Base-by-base conservation (phyloP, 176 grass and related monocot species). In the Poa pratensis region DNA sequence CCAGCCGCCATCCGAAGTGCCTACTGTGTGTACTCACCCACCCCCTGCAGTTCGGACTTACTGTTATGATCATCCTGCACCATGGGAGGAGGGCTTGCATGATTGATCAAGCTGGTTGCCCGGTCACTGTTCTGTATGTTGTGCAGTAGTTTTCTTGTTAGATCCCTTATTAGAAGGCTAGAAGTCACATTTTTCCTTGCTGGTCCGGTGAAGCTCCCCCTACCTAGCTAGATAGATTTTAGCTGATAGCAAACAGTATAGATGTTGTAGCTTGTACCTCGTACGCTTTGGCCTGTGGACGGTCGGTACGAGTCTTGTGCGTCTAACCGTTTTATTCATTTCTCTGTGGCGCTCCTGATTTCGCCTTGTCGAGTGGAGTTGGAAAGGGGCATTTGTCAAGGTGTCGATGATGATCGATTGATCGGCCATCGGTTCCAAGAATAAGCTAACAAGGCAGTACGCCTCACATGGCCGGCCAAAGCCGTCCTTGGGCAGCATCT, bases 111-210 rank as follows among this genome's bases (percentile, higher is more conserved):
- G 80, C 42, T 43, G 35, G 61, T 39, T 37, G 49, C 53, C 28
- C 17, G 40, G 48, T 61, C 77, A 76, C 40, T 65, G 8, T 27
- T 72, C 57, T 69, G 77, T 83, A 79, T 88, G 73, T 46, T 88
- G 66, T 78, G 65, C 52, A 26, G 65, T 84, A 65, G 73, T 71
- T 78, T 16, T 39, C 53, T 78, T 35, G 34, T 35, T 82, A 79
- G 86, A 77, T 61, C 55, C 9, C 18, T 77, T 45, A 45, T 2
- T 57, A 59, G 55, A 59, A 59, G 26, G 26, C 62, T 65, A 65
- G 42, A 52, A 57, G 28, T 53, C 39, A 50, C 69, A 35, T 59
- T 76, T 58, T 37, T 17, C 18, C 22, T 40, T 65, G 85, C 22
- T 80, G 54, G 20, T 64, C 42, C 32, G 23, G 82, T 65, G 73